Evolutionary conservation across 805 yeast species (phyloP).

Genomic region (Metschnikowia kofuensis): DNA sequence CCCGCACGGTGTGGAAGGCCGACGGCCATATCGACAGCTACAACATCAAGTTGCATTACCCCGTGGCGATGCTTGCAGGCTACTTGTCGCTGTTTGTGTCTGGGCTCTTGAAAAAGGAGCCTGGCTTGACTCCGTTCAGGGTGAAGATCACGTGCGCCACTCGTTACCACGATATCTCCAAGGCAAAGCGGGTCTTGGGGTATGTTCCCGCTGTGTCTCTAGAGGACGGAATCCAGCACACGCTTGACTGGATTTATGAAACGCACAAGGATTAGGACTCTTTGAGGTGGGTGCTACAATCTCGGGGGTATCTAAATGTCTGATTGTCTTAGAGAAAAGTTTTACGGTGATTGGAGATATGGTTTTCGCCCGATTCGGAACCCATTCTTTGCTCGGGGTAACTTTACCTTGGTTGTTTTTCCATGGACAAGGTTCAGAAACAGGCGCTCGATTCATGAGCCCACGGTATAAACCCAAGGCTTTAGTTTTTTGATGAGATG

Average conservation of each 20-base stretch:
- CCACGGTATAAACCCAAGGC: too few species aligned
- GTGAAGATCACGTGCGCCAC: conserved; percentile 89
- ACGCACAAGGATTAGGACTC: conserved; percentile 20
- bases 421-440: too few species aligned
- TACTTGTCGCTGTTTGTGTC: conserved; percentile 75
- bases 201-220: conserved; percentile 77
- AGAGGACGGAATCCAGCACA: conserved; percentile 74
- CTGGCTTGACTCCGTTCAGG: conserved; percentile 94
- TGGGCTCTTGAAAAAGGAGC: conserved; percentile 71
- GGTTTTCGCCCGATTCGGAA: too few species aligned
- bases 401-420: too few species aligned
- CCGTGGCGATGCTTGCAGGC: conserved; percentile 79
- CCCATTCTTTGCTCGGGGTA: too few species aligned
- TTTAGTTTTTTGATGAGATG: too few species aligned
- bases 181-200: conserved; percentile 76
- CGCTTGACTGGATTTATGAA: conserved; percentile 89
- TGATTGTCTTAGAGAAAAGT: too few species aligned
- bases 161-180: conserved; percentile 87
- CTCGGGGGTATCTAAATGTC: too few species aligned
- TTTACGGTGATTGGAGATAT: too few species aligned
- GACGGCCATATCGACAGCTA: conserved; percentile 78
- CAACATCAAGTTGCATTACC: conserved; percentile 66
- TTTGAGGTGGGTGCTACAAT: not conserved
- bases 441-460: too few species aligned
- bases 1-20: conserved; percentile 95